A percentile compares a stretch with the other conserved stretches of the same genome.
phyloP scores from a whole-genome alignment of 306 rosid species.

The Malus asiatica region DNA sequence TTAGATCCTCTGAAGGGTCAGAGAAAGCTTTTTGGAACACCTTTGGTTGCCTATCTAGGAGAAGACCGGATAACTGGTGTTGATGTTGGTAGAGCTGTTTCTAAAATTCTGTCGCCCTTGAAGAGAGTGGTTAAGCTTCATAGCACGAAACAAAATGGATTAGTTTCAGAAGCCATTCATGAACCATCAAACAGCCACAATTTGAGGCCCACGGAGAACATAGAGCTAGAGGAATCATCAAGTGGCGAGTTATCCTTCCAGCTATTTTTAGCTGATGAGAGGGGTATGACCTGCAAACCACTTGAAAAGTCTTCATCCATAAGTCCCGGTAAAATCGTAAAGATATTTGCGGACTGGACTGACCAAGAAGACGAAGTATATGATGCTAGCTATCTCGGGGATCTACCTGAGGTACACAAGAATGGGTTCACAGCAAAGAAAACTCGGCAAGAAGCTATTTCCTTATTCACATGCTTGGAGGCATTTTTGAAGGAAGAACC shows the following conservation, averaged over 20 bases:
- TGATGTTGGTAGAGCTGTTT: constrained; percentile 47
- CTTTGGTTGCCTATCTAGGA: constrained; percentile 69
- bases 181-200: constrained; percentile 43
- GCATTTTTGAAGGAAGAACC: constrained; percentile 97
- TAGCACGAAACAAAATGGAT: constrained; percentile 65
- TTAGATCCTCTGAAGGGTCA: constrained; percentile 55
- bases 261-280: constrained; percentile 48
- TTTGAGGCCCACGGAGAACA: constrained; percentile 24
- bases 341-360: constrained; percentile 77
- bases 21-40: constrained; percentile 74
- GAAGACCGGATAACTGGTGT: constrained; percentile 55
- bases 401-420: constrained; percentile 88
- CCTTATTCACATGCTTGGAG: constrained; percentile 95
- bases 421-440: constrained; percentile 69
- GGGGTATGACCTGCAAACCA: constrained; percentile 45
- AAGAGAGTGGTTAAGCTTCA: constrained; percentile 50
- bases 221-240: constrained; percentile 44
- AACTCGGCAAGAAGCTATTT: constrained; percentile 86
- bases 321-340: constrained; percentile 39
- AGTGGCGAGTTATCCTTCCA: constrained; percentile 53
- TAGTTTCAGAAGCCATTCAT: constrained; percentile 36
- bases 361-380: constrained; percentile 58
- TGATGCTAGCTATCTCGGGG: constrained; percentile 74
- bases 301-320: constrained; percentile 48
- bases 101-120: constrained; percentile 61